A percentile compares a stretch with the other conserved stretches of the same genome.
phyloP scores from a whole-genome alignment of 768 basidiomycete species.

The Tylopilus rubrobrunneus region DNA sequence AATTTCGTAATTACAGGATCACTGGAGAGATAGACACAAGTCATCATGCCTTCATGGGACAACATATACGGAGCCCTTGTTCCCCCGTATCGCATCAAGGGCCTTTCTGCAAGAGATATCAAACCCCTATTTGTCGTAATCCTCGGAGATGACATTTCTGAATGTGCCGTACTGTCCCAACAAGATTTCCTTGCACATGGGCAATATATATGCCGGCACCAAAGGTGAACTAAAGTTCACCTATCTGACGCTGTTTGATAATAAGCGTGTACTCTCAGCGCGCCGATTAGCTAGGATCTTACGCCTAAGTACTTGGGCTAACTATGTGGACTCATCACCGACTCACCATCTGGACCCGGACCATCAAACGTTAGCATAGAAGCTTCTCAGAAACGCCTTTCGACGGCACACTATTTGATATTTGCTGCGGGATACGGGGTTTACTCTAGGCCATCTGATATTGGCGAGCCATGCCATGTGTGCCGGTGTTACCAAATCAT shows the following conservation, averaged over 20 bases:
- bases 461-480: conserved; percentile 10
- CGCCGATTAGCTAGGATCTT: conserved; percentile 57
- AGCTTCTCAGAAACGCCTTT: conserved; percentile 31
- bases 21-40: conserved; percentile 36
- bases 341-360: conserved; percentile 36
- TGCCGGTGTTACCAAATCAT: background rate
- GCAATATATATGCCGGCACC: conserved; percentile 44
- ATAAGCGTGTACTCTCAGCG: conserved; percentile 29
- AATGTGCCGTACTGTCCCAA: conserved; percentile 3
- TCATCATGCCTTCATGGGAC: conserved; percentile 45
- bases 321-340: conserved; percentile 49
- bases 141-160: conserved; percentile 4
- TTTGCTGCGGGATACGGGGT: conserved; percentile 46
- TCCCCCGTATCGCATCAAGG: background rate
- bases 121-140: conserved; percentile 46
- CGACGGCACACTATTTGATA: conserved; percentile 43
- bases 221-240: conserved; percentile 31
- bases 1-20: background rate
- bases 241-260: background rate
- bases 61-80: conserved; percentile 32
- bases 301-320: conserved; percentile 48
- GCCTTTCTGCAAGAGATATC: conserved; percentile 34
- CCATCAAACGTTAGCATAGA: conserved; percentile 33
- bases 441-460: conserved; percentile 35
- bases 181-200: conserved; percentile 47